These are phyloP conservation scores for Martiniozyma abietophila DNA, from an alignment of 805 yeast genomes.

Conservation along the genomic window DNA sequence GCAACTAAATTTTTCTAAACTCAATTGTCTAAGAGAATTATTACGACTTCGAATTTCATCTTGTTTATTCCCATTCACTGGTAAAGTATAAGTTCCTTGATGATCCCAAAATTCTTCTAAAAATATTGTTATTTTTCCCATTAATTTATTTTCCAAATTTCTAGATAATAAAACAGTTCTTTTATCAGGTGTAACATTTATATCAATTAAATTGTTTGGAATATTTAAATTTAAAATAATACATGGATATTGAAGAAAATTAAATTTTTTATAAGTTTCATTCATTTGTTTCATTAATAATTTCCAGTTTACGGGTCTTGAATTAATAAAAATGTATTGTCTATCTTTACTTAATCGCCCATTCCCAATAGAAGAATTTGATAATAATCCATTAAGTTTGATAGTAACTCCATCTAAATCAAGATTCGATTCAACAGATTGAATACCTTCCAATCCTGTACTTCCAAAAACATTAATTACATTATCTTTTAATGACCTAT, in stretches of 20 bases:
- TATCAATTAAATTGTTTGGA: conserved; percentile 49
- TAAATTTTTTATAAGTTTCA: conserved; percentile 65
- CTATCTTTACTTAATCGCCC: conserved; percentile 67
- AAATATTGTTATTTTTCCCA: conserved; percentile 46
- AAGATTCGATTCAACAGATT: conserved; percentile 36
- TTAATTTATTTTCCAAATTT: conserved; percentile 40
- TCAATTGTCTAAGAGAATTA: conserved; percentile 3
- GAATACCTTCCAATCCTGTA: conserved; percentile 48
- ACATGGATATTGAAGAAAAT: conserved; percentile 65
- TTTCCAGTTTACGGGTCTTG: conserved; percentile 60
- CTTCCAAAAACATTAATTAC: conserved; percentile 65
- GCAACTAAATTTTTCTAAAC: too few species aligned
- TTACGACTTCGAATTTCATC: conserved; percentile 5
- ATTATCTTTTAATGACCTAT: conserved; percentile 40
- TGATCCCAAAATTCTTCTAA: conserved; percentile 35
- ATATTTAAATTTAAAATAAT: conserved; percentile 52
- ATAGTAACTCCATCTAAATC: conserved; percentile 28
- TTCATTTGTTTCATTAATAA: conserved; percentile 50
- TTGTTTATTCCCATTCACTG: conserved; percentile 5
- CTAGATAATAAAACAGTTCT: conserved; percentile 58
- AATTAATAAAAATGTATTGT: conserved; percentile 66
- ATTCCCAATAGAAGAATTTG: conserved; percentile 71
- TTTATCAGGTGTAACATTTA: conserved; percentile 91
- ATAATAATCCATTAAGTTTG: conserved; percentile 50
- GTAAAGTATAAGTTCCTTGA: conserved; percentile 9